Base-by-base conservation (phyloP, 257 asterid species). In the Prunella vulgaris region DNA sequence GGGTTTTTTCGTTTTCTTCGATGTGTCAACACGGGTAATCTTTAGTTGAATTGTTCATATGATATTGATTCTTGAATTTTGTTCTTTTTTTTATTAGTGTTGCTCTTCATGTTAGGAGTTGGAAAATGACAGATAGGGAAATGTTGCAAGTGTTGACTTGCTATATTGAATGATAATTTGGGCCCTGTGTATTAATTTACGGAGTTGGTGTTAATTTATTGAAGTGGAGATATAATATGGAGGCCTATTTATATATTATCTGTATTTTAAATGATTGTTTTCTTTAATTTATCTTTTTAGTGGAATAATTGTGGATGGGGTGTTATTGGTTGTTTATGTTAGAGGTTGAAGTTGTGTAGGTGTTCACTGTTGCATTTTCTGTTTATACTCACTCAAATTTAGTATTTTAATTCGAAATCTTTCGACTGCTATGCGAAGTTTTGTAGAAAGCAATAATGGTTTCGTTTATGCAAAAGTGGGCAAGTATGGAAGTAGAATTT, bases 11-110 rank as follows among this genome's bases (percentile, higher is more conserved):
- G 0, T 74, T 82, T 17, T 79, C 92, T 62, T 73, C 78, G 40
- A 72, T 85, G 57, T 65, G 69, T 82, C 88, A 83, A 53, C 72
- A 64, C 77, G 78, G 96, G 96, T 89, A 66, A 51, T 13, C 40
- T 22, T 69, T 32, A 10, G 10, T 22, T 54, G 32, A 53, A 20
- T 20, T 49, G 56, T 22, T 52, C 30, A 8, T 61, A 12, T n/a
- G 42, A 35, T 35, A 35, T 35, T 35, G 42, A 1, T 35, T 7
- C 6, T 35, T 35, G 42, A 35, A 7, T 35, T n/a, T 40, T 76
- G 13, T 24, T 61, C 35, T 22, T 42, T 40, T n/a, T 12, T 65
- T 71, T 56, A 66, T 49, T 76, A 40, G 51, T 76, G 75, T 44
- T 72, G 72, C 38, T 78, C 44, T 28, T 62, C 52, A 57, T 64